Conservation (phyloP, 2,329 filamentous ascomycete genomes). For the Botrytis hyacinthi region DNA sequence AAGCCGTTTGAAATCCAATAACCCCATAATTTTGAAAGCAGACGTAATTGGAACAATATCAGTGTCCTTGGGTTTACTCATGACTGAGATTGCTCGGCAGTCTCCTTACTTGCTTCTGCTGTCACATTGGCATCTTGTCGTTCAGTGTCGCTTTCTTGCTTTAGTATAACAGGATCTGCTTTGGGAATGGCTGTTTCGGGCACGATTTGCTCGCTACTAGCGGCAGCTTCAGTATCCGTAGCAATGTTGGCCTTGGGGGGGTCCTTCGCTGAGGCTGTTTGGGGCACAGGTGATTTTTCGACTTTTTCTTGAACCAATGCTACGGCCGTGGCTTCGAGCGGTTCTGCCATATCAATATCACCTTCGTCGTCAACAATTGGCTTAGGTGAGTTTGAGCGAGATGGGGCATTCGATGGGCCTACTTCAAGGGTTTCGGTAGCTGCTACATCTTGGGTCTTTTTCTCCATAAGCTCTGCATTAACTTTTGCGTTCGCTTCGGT, state of each 20-base stretch:
- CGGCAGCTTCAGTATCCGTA: slow-evolving; percentile 3
- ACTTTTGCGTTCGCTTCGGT: slow-evolving; percentile 38
- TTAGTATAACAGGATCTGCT: slow-evolving; percentile 35
- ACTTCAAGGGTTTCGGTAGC: slow-evolving; percentile 26
- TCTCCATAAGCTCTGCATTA: slow-evolving; percentile 36
- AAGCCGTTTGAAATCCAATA: background rate
- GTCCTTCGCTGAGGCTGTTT: slow-evolving; percentile 14
- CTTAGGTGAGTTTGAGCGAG: slow-evolving; percentile 33
- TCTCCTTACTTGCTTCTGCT: slow-evolving; percentile 23
- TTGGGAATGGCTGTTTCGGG: slow-evolving; percentile 38
- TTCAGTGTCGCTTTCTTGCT: slow-evolving; percentile 38
- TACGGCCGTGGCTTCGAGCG: slow-evolving; percentile 20
- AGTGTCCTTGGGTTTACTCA: slow-evolving; percentile 2
- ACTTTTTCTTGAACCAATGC: slow-evolving; percentile 8
- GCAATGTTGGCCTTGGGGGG: slow-evolving; percentile 15
- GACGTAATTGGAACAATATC: background rate
- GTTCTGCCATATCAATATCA: slow-evolving; percentile 39
- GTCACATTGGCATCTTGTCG: slow-evolving; percentile 36
- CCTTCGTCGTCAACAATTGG: slow-evolving; percentile 35
- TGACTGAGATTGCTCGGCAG: slow-evolving; percentile 17
- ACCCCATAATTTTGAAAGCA: slow-evolving; percentile 4
- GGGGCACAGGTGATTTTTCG: slow-evolving; percentile 16
- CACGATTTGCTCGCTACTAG: slow-evolving; percentile 21
- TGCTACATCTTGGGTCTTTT: slow-evolving; percentile 31
- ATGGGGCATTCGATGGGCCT: slow-evolving; percentile 36